Conservation (phyloP, 768 basidiomycete genomes). For the Boletellus ananas region DNA sequence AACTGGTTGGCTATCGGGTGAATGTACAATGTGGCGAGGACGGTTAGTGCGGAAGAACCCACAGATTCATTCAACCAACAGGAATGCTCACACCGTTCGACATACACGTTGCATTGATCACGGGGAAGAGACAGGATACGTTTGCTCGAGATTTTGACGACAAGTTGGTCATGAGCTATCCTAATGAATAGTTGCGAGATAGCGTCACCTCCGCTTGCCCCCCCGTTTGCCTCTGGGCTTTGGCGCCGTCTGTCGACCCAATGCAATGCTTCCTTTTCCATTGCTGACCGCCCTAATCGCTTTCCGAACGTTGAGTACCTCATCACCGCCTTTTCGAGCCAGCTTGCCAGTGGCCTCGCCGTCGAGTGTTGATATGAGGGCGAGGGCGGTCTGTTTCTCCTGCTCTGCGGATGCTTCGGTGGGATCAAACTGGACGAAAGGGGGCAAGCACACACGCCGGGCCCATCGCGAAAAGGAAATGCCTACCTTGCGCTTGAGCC, state of each 20-base stretch:
- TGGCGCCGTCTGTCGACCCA: conserved; percentile 43
- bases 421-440: conserved; percentile 68
- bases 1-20: too few relatives aligned
- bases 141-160: too few relatives aligned
- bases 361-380: conserved; percentile 75
- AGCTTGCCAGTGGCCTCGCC: conserved; percentile 63
- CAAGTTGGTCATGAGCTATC: too few relatives aligned
- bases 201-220: conserved; percentile 20
- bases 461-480: too few relatives aligned
- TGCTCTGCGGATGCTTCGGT: conserved; percentile 58
- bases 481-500: conserved; percentile 86
- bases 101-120: too few relatives aligned
- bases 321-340: conserved; percentile 37
- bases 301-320: conserved; percentile 81
- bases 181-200: too few relatives aligned
- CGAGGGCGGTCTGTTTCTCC: conserved; percentile 73
- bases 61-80: too few relatives aligned
- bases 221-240: conserved; percentile 27
- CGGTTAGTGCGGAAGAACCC: too few relatives aligned
- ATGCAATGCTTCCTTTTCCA: conserved; percentile 58
- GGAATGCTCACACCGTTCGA: too few relatives aligned
- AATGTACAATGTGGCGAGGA: too few relatives aligned
- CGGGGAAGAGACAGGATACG: too few relatives aligned
- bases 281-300: conserved; percentile 76
- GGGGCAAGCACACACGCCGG: too few relatives aligned